Percentiles rank a stretch among this genome's conserved stretches.
phyloP scores from a whole-genome alignment of 257 asterid species.

The Primulina eburnea region DNA sequence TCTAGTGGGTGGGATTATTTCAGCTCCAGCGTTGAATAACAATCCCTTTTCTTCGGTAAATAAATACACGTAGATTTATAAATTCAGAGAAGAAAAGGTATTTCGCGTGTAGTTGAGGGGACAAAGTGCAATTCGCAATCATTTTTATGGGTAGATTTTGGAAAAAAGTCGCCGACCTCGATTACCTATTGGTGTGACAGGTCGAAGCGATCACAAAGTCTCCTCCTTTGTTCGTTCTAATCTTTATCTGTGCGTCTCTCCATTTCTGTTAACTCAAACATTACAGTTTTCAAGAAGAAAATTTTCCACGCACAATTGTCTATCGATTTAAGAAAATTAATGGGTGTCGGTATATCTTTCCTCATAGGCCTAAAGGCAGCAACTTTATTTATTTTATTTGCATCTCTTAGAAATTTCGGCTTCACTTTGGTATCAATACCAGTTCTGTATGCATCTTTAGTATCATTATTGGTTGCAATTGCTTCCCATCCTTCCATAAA shows the following conservation, averaged over 20 bases:
- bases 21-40: too few relatives aligned
- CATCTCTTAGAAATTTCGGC: constrained; percentile 41
- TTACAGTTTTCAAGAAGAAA: not conserved
- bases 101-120: not conserved
- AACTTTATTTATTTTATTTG: constrained; percentile 22
- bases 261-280: not conserved
- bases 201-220: not conserved
- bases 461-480: constrained; percentile 66
- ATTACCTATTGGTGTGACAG: not conserved
- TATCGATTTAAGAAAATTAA: not conserved
- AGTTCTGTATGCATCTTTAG: constrained; percentile 63
- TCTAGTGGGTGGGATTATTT: too few relatives aligned
- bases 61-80: not conserved
- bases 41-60: too few relatives aligned
- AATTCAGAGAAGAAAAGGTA: not conserved
- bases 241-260: not conserved
- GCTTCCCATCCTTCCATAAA: constrained; percentile 83
- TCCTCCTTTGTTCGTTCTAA: not conserved
- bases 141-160: not conserved
- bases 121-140: not conserved
- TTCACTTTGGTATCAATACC: constrained; percentile 61
- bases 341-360: constrained; percentile 73
- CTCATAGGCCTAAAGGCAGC: constrained; percentile 69
- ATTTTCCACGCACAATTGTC: not conserved
- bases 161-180: too few relatives aligned